Percentiles rank a stretch among this genome's conserved stretches.
These are phyloP conservation scores for Quercus cerris DNA, from an alignment of 306 rosid genomes.

Conservation along the genomic window DNA sequence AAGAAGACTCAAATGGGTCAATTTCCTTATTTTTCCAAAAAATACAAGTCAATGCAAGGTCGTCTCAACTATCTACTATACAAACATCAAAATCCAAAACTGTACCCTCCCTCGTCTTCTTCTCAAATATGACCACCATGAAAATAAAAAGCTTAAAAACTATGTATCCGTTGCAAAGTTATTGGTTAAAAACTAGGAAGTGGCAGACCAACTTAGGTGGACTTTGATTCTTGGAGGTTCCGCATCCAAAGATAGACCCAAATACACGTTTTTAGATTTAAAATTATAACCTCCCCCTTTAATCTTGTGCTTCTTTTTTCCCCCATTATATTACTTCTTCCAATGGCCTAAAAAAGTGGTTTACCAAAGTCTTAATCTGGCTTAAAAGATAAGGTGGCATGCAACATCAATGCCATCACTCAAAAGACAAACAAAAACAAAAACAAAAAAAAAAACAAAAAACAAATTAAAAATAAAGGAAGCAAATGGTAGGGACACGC, in stretches of 20 bases:
- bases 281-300: neutral
- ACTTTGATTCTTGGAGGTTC: constrained; percentile 44
- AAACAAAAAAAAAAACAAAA: neutral
- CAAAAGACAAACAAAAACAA: neutral
- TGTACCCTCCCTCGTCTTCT: constrained; percentile 24
- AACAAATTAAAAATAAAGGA: neutral
- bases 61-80: neutral
- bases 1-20: neutral
- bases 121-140: constrained; percentile 34
- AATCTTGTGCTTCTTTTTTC: neutral
- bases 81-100: constrained; percentile 9
- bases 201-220: constrained; percentile 68
- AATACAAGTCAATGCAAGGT: constrained; percentile 28
- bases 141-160: neutral
- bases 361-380: constrained; percentile 1
- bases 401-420: constrained; percentile 4
- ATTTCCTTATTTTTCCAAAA: neutral
- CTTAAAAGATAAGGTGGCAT: neutral
- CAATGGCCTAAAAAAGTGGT: neutral
- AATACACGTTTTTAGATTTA: constrained; percentile 9
- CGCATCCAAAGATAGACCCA: constrained; percentile 38
- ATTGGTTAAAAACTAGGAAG: constrained; percentile 19
- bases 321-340: neutral
- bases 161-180: neutral
- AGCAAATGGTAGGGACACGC: too few species aligned